Conservation (phyloP, 2,329 filamentous ascomycete genomes). For the Ampelomyces quisqualis region DNA sequence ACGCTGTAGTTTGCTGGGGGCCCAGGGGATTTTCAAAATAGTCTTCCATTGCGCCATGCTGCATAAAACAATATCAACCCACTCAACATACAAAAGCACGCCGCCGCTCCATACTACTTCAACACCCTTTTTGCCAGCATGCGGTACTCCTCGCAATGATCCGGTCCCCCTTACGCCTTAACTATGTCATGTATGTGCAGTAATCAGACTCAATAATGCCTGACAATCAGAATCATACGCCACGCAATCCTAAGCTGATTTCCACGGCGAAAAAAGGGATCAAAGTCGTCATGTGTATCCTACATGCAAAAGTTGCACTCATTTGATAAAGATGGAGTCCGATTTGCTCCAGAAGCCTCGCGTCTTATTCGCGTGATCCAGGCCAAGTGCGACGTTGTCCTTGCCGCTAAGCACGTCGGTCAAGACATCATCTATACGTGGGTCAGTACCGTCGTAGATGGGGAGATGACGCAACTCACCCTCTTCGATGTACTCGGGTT, state of each 20-base stretch:
- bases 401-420: constrained; percentile 45
- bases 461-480: constrained; percentile 60
- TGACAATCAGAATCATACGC: constrained; percentile 10
- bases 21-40: not conserved
- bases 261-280: constrained; percentile 6
- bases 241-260: constrained; percentile 7
- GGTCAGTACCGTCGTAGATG: constrained; percentile 10
- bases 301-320: constrained; percentile 21
- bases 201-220: constrained; percentile 1
- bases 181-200: constrained; percentile 5
- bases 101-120: not conserved
- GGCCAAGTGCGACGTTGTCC: constrained; percentile 49
- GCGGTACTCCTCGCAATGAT: constrained; percentile 1
- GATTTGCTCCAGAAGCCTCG: constrained; percentile 60
- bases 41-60: constrained; percentile 4
- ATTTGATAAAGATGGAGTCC: constrained; percentile 65
- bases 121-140: not conserved
- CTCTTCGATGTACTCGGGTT: constrained; percentile 80
- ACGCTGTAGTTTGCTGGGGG: not conserved
- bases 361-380: constrained; percentile 65
- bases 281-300: constrained; percentile 18
- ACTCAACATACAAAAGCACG: not conserved
- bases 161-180: constrained; percentile 10
- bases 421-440: constrained; percentile 47
- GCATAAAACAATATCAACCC: constrained; percentile 1